A percentile compares a stretch with the other conserved stretches of the same genome.
These are phyloP conservation scores for Exophiala oligosperma DNA, from an alignment of 2,329 filamentous ascomycete species.

Conservation along the genomic window DNA sequence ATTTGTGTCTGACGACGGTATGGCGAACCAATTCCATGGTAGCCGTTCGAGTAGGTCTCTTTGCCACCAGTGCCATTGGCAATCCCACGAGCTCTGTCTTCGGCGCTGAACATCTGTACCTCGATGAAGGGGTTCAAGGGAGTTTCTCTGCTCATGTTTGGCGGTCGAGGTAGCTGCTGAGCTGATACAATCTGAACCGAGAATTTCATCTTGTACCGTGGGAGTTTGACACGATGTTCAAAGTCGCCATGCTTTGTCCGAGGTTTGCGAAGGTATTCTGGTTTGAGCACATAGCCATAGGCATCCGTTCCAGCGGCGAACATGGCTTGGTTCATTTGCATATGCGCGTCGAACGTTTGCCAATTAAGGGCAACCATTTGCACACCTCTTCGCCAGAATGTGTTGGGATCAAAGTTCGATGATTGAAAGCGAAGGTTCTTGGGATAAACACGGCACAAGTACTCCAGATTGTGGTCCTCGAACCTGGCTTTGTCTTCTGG, in stretches of 20 bases:
- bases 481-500: conserved; percentile 74
- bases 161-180: conserved; percentile 86
- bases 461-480: conserved; percentile 85
- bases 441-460: conserved; percentile 93
- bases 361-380: conserved; percentile 98
- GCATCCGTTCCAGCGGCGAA: conserved; percentile 85
- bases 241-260: conserved; percentile 30
- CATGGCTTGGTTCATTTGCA: conserved; percentile 98
- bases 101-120: conserved; percentile 90
- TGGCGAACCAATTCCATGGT: conserved; percentile 68
- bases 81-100: conserved; percentile 80
- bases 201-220: conserved; percentile 67
- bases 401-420: conserved; percentile 90
- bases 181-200: conserved; percentile 88
- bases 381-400: conserved; percentile 91
- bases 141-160: conserved; percentile 68
- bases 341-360: conserved; percentile 94
- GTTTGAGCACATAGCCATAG: conserved; percentile 92
- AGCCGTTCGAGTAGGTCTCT: conserved; percentile 63
- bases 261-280: conserved; percentile 68
- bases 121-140: conserved; percentile 91
- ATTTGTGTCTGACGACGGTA: conserved; percentile 78
- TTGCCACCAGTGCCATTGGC: conserved; percentile 66
- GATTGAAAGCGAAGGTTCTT: conserved; percentile 78
- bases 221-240: conserved; percentile 35